Evolutionary conservation across 352 stramenopile genomes (phyloP), one percentile per base, ranked within the genome.

Genomic region (Saprolegnia parasitica): DNA sequence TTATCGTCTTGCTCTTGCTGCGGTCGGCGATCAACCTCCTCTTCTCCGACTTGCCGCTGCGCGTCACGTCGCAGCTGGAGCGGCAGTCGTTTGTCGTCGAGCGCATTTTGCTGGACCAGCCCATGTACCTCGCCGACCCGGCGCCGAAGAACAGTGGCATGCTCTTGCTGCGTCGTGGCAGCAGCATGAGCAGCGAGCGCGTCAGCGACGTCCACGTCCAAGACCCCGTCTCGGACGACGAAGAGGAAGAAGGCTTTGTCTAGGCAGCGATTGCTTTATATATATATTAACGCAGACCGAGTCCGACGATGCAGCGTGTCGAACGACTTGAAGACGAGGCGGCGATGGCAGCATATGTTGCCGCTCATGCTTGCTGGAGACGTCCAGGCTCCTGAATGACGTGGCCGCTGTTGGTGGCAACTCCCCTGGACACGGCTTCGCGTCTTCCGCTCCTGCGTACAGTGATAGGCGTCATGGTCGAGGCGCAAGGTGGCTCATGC

Each of bases 1-100:
- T 89, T 56, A 77, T 83, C 23, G 65, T 61, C 63, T 90, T 96
- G 76, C 91, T 97, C 71, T 72, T 88, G 32, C 86, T 95, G 71
- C 96, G 96, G 72, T 84, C 86, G 54, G 68, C 87, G 37, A 73
- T 96, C 26, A 84, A 92, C 62, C 77, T 85, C 16, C 77, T 79
- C 62, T 89, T 97, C 58, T 74, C 90, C 46, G 84, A 95, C 64
- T 74, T 84, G 13, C 88, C 89, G 1, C 75, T 81, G 50, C 83
- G 87, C 45, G 87, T 96, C 24, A 66, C 68, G 5, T 89, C 84
- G 32, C 89, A 97, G 73, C 79, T 84, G 26, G 79, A 84, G 37
- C 81, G 90, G 20, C 84, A 90, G 64, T 77, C 89, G 18, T 96
- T 94, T 49, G 45, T 70, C 18, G 63, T 70, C 39, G 63, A 70